Percentiles rank a stretch among this genome's conserved stretches.
Conservation (phyloP, 2,329 filamentous ascomycete species). For the Coleophoma eucalyptorum region DNA sequence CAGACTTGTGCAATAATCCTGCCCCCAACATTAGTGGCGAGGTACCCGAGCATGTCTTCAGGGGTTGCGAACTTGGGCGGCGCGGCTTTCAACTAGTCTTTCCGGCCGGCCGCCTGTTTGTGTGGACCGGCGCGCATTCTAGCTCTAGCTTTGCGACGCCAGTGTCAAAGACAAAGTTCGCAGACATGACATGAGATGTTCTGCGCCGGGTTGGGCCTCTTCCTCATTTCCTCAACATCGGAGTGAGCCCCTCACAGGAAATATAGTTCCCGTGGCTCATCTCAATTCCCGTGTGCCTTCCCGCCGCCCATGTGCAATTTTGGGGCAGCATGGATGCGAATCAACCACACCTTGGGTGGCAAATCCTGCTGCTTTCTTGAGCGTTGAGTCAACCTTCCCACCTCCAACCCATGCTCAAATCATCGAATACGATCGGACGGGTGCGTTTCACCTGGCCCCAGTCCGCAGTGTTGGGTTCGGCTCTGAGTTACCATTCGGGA, state of each 20-base stretch:
- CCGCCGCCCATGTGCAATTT: neutral
- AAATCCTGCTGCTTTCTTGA: neutral
- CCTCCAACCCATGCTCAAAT: neutral
- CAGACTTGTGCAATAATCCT: no score
- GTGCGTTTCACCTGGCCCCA: neutral
- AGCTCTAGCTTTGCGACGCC: neutral
- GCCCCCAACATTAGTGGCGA: no score
- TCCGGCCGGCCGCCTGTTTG: no score
- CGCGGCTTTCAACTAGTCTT: neutral
- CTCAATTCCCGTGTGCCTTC: neutral
- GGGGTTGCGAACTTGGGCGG: no score
- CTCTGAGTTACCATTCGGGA: neutral
- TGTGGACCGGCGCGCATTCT: no score
- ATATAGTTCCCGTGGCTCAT: no score
- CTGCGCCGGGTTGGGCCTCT: no score
- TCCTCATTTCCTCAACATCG: no score
- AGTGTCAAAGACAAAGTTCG: neutral
- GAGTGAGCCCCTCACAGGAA: no score
- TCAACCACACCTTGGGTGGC: neutral
- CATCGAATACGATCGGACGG: constrained; percentile 3
- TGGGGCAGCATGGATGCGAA: neutral
- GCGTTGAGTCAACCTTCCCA: neutral
- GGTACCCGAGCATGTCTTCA: no score
- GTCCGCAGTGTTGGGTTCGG: neutral
- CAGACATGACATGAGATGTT: no score